A percentile compares a stretch with the other conserved stretches of the same genome.
Evolutionary conservation across 2,329 filamentous ascomycete species (phyloP).

Genomic region (Aspergillus felis): DNA sequence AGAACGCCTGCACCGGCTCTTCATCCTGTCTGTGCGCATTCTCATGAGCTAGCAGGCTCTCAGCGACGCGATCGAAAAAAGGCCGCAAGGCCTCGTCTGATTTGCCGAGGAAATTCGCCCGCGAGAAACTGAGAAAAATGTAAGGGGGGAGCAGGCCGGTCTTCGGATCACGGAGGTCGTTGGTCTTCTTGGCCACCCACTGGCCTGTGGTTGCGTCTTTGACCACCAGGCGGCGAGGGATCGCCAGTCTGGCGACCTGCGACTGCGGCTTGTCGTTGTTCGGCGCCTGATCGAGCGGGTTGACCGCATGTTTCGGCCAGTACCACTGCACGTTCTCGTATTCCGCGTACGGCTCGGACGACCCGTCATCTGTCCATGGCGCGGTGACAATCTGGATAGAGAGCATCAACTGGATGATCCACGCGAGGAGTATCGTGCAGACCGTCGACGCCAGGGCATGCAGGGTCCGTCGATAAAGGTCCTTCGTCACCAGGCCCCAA

Average conservation of each 20-base stretch:
- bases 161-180: conserved; percentile 8
- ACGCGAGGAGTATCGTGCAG: conserved; percentile 5
- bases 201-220: conserved; percentile 1
- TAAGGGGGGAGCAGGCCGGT: conserved; percentile 12
- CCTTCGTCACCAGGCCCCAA: too few species aligned
- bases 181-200: conserved; percentile 8
- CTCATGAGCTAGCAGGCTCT: background rate
- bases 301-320: conserved; percentile 15
- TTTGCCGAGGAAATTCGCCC: conserved; percentile 4
- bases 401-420: conserved; percentile 12
- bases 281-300: conserved; percentile 11
- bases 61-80: background rate
- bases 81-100: conserved; percentile 2
- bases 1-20: conserved; percentile 8
- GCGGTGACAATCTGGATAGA: conserved; percentile 8
- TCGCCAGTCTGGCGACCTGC: conserved; percentile 6
- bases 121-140: conserved; percentile 15
- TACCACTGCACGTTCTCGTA: conserved; percentile 14
- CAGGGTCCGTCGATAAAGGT: background rate
- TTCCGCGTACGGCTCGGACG: conserved; percentile 7
- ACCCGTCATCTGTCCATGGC: conserved; percentile 9
- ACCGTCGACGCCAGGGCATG: background rate
- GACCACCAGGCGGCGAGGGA: conserved; percentile 11
- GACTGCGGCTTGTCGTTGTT: conserved; percentile 8
- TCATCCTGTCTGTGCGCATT: conserved; percentile 4